Conservation (phyloP, 2,329 filamentous ascomycete species). For the Diaporthe batatas region DNA sequence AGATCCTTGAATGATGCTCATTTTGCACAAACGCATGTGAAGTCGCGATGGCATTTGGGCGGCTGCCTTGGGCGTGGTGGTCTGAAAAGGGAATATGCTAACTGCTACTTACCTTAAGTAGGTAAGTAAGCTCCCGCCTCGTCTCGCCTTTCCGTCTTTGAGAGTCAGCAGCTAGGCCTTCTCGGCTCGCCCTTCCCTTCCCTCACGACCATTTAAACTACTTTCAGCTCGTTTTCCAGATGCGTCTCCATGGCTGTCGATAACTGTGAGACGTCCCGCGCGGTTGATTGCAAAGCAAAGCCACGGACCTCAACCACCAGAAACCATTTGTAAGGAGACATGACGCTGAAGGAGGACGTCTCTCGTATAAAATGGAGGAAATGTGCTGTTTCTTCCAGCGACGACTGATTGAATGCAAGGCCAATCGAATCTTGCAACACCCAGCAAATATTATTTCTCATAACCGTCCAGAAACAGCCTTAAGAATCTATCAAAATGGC, state of each 20-base stretch:
- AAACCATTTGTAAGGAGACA: not conserved
- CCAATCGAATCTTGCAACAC: not conserved
- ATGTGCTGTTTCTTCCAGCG: not conserved
- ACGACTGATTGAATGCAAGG: not conserved
- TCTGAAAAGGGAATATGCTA: not conserved
- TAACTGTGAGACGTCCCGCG: not conserved
- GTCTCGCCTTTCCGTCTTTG: constrained; percentile 21
- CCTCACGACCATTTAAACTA: not conserved
- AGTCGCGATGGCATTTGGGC: too few relatives aligned
- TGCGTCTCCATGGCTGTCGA: too few relatives aligned
- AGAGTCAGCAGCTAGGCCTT: not conserved
- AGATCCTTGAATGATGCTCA: not conserved
- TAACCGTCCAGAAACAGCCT: not conserved
- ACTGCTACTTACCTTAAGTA: not conserved
- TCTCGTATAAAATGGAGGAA: not conserved
- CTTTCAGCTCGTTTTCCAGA: not conserved
- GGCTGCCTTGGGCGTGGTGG: not conserved
- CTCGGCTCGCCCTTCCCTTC: constrained; percentile 26
- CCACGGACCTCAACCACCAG: too few relatives aligned
- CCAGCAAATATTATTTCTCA: not conserved
- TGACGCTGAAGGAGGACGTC: too few relatives aligned
- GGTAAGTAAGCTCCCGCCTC: not conserved
- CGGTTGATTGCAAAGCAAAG: constrained; percentile 23
- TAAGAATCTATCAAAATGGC: not conserved
- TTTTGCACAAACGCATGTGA: too few relatives aligned